These are phyloP conservation scores for Saccharum officinarum DNA, from an alignment of 176 grass and related monocot genomes.

Conservation along the genomic window DNA sequence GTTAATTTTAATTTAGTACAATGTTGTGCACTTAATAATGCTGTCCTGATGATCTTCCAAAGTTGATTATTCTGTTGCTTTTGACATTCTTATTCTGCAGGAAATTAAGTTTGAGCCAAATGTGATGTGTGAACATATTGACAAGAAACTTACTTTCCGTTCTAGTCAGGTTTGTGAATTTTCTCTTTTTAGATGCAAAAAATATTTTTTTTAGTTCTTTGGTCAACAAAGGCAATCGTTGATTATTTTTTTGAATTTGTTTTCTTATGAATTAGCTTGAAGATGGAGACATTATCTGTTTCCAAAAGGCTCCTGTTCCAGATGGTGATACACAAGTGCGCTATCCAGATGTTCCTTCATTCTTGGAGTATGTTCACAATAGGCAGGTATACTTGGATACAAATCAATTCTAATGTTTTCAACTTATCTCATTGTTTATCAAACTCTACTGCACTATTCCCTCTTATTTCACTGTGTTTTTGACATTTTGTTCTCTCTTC, in stretches of 20 bases:
- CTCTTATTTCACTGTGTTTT: conserved; percentile 2
- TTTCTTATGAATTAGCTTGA: conserved; percentile 65
- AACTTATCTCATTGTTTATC: background rate
- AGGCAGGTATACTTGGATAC: conserved; percentile 71
- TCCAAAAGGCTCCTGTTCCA: conserved; percentile 57
- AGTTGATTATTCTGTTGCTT: conserved; percentile 25
- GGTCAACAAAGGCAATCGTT: conserved; percentile 7
- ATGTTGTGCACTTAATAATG: conserved; percentile 12
- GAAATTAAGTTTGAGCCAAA: conserved; percentile 96
- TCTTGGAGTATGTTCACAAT: conserved; percentile 98
- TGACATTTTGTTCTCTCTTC: background rate
- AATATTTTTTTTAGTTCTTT: background rate
- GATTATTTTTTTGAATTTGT: conserved; percentile 15
- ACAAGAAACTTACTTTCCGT: conserved; percentile 80
- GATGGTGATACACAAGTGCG: conserved; percentile 50
- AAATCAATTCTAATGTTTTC: conserved; percentile 22
- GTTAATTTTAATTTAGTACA: conserved; percentile 16
- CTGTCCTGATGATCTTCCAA: background rate
- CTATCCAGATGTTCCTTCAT: conserved; percentile 92
- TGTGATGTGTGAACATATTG: conserved; percentile 94
- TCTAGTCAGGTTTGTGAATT: conserved; percentile 71
- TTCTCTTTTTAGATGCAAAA: conserved; percentile 16
- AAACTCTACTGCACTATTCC: background rate
- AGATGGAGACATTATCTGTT: conserved; percentile 93
- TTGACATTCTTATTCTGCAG: conserved; percentile 52